Percentiles rank a stretch among this genome's conserved stretches.
Evolutionary conservation across 352 stramenopile species (phyloP).

Genomic region (Globisporangium megalacanthum): DNA sequence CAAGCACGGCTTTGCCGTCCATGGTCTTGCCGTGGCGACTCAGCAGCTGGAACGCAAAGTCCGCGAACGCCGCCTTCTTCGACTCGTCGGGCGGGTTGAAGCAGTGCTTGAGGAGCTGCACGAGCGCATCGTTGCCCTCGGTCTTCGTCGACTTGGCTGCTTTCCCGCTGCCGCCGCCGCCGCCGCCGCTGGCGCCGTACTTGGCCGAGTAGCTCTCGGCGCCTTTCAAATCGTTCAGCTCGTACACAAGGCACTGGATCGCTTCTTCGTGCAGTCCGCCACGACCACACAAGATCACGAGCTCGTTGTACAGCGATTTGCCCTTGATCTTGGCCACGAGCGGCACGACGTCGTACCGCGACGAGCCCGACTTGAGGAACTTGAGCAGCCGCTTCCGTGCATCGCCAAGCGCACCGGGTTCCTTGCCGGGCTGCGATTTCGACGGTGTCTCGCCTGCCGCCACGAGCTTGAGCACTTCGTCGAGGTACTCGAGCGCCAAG

Average conservation of each 20-base stretch:
- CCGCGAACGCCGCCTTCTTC: conserved; percentile 72
- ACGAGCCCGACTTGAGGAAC: conserved; percentile 73
- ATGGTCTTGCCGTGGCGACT: conserved; percentile 73
- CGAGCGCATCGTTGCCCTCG: conserved; percentile 63
- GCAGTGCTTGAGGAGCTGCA: conserved; percentile 75
- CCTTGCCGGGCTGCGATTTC: conserved; percentile 78
- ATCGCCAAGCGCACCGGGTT: conserved; percentile 62
- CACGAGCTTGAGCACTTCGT: conserved; percentile 77
- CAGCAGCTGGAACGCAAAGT: conserved; percentile 78
- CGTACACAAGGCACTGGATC: conserved; percentile 64
- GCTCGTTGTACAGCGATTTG: conserved; percentile 75
- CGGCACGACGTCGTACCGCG: conserved; percentile 66
- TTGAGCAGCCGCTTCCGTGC: conserved; percentile 75
- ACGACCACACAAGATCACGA: conserved; percentile 80
- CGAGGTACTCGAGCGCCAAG: conserved; percentile 81
- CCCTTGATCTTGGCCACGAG: conserved; percentile 75
- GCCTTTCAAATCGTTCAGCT: conserved; percentile 75
- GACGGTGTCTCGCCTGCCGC: conserved; percentile 63
- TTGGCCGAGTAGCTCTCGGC: conserved; percentile 81
- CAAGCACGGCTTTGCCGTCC: conserved; percentile 60
- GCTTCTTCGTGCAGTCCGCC: conserved; percentile 77
- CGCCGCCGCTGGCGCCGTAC: conserved; percentile 40
- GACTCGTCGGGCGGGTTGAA: conserved; percentile 76
- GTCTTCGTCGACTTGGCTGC: conserved; percentile 40
- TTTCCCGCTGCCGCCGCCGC: neutral